Conservation (phyloP, 768 basidiomycete genomes). For the Lentinula lateritia region DNA sequence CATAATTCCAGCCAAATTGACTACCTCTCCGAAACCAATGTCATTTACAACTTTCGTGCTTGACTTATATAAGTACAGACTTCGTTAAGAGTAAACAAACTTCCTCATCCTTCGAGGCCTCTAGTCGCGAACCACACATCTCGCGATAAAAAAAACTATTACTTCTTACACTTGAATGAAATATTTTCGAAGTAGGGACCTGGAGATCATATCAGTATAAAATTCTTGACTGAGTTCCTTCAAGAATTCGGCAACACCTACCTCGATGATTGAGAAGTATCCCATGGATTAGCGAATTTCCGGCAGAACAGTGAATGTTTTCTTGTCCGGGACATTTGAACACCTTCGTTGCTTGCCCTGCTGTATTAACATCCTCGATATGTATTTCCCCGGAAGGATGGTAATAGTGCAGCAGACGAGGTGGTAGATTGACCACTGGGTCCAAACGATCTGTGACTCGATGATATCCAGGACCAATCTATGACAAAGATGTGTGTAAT, state of each 20-base stretch:
- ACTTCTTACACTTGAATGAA: no score
- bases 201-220: neutral
- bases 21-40: no score
- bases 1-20: no score
- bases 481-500: no score
- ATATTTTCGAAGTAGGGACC: neutral
- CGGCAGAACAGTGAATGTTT: neutral
- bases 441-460: neutral
- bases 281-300: neutral
- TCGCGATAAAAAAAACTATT: no score
- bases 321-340: neutral
- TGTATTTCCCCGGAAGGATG: neutral
- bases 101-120: no score
- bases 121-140: no score
- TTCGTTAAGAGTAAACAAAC: no score
- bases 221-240: neutral
- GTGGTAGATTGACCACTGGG: neutral
- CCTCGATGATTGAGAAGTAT: neutral
- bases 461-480: neutral
- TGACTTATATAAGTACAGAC: no score
- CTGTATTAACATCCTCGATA: neutral
- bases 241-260: neutral
- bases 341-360: neutral
- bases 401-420: neutral
- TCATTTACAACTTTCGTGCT: no score